A percentile compares a stretch with the other conserved stretches of the same genome.
These are phyloP conservation scores for Allomyces javanicus DNA, from an alignment of 192 early-diverging fungal species.

Conservation along the genomic window DNA sequence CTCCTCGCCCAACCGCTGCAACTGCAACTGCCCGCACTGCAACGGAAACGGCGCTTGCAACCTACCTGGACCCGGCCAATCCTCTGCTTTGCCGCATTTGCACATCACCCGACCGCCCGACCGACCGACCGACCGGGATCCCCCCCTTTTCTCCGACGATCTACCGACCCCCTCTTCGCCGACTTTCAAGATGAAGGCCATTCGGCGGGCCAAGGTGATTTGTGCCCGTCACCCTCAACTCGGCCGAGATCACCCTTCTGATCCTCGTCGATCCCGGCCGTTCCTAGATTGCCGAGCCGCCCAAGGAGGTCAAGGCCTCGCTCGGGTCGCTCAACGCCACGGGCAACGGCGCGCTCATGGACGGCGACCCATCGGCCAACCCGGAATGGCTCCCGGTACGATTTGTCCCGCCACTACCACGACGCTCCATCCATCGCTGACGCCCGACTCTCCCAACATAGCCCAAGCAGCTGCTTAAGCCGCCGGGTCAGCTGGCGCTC, in stretches of 20 bases:
- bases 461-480: conserved; percentile 41
- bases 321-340: neutral
- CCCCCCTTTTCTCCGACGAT: neutral
- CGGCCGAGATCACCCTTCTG: no score
- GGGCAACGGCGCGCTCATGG: neutral
- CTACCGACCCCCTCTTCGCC: neutral
- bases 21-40: no score
- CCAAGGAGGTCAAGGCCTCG: neutral
- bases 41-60: no score
- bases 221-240: neutral
- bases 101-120: no score
- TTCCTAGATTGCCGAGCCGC: neutral
- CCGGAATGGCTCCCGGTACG: conserved; percentile 38
- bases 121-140: neutral
- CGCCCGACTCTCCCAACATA: conserved; percentile 1
- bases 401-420: neutral
- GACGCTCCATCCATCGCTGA: neutral
- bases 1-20: no score
- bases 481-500: conserved; percentile 27
- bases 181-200: neutral
- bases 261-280: no score
- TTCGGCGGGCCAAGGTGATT: neutral
- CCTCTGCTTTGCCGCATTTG: neutral
- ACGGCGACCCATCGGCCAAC: conserved; percentile 7
- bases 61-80: neutral